Evolutionary conservation across 176 grass and related monocot genomes (phyloP), one percentile per base, ranked within the genome.

Genomic region (Oryza meyeriana): DNA sequence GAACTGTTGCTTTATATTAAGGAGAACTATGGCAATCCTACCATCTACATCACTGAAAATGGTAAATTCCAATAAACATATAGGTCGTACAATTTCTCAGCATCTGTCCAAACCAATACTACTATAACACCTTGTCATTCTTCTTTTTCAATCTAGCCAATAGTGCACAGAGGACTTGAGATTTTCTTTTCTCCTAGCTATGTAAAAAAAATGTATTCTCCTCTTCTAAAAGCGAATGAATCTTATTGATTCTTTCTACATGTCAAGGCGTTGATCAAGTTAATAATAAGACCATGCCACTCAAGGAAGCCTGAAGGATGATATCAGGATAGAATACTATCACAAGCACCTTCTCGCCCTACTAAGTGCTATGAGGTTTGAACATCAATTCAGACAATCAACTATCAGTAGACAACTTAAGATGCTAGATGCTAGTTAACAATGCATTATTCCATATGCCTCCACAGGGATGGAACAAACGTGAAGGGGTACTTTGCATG

Each of bases 401-500:
- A 61, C 26, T 26, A 16, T 8, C 0, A 29, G 20, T 40, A 35
- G 44, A 24, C 8, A 5, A 72, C 17, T 31, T 41, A 45, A 80
- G 33, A 73, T 17, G 38, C 22, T 73, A 80, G 33, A 73, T 17
- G 38, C 22, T 73, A 72, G n/a, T 28, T 67, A 5, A 64, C 24
- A 65, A 1, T 40, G 27, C 24, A 10, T 29, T 62, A 10, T 0
- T 65, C 13, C 29, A 4, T 39, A 11, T 48, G 8, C 75, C 41
- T 45, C 28, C 70, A 63, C 29, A 94, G 87, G 58, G 72, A 89
- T 8, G 92, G 89, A 8, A 87, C 83, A 27, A 87, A 92, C 47
- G 78, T 94, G 47, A 94, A 89, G 55, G 93, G 87, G 1, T 94
- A 92, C 77, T 94, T 94, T 29, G 89, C 78, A 0, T 94, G 92